A percentile compares a stretch with the other conserved stretches of the same genome.
These are phyloP conservation scores for Penicillium angulare DNA, from an alignment of 495 filamentous ascomycete species.

Conservation along the genomic window DNA sequence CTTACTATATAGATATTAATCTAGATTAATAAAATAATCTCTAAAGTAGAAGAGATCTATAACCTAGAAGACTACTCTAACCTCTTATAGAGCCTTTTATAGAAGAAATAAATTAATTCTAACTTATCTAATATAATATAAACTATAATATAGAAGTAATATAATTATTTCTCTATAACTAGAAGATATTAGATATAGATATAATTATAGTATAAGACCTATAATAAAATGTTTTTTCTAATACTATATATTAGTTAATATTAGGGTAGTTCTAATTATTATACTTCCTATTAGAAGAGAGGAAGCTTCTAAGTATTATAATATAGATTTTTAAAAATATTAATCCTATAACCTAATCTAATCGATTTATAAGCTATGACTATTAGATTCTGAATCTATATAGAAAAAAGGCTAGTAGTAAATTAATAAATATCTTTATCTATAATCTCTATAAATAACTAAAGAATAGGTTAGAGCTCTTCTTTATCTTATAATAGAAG, in stretches of 20 bases:
- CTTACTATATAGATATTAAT: not conserved
- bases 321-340: not conserved
- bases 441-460: no score
- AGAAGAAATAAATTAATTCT: not conserved
- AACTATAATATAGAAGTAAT: not conserved
- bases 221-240: no score
- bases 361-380: not conserved
- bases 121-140: not conserved
- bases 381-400: no score
- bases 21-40: not conserved
- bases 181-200: not conserved
- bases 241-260: no score
- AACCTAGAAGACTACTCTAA: not conserved
- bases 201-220: not conserved
- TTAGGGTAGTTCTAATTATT: no score
- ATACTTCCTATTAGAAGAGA: no score
- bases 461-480: no score
- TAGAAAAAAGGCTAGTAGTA: no score
- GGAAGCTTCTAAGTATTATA: not conserved
- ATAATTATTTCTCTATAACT: no score
- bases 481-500: no score
- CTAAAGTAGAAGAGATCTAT: not conserved
- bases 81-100: not conserved
- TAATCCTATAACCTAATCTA: not conserved
- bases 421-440: no score